Evolutionary conservation across 78 protist species (phyloP).

Genomic region (Mastigamoeba balamuthi): DNA sequence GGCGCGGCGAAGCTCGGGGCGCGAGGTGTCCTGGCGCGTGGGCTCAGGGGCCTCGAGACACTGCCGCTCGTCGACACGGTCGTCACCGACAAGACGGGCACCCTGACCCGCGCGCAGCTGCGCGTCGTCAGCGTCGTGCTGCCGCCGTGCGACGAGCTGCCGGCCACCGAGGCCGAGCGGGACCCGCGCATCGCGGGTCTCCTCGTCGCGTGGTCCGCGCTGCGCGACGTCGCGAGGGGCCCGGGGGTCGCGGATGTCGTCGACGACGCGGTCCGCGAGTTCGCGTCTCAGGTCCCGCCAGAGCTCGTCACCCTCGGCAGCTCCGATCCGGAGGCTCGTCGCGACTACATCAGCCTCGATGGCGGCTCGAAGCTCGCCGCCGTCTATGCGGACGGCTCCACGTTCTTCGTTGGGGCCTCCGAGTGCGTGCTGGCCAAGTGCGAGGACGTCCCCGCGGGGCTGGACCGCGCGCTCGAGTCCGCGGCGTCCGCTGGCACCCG

Average conservation of each 20-base stretch:
- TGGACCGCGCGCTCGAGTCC: background rate
- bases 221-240: no score
- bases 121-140: background rate
- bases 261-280: background rate
- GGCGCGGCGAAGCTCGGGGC: background rate
- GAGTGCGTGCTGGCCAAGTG: background rate
- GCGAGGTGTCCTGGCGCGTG: background rate
- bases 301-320: background rate
- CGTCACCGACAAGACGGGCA: background rate
- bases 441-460: background rate
- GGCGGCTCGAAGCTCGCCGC: no score
- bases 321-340: background rate
- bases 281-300: background rate
- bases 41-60: background rate
- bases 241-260: background rate
- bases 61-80: background rate
- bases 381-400: no score
- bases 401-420: background rate
- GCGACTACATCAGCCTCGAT: background rate
- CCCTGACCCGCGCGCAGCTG: background rate
- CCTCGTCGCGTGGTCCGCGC: no score
- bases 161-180: background rate
- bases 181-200: no score
- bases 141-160: background rate
- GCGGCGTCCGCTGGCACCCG: background rate